phyloP scores from a whole-genome alignment of 306 rosid genomes.

The Hylodesmum podocarpum region DNA sequence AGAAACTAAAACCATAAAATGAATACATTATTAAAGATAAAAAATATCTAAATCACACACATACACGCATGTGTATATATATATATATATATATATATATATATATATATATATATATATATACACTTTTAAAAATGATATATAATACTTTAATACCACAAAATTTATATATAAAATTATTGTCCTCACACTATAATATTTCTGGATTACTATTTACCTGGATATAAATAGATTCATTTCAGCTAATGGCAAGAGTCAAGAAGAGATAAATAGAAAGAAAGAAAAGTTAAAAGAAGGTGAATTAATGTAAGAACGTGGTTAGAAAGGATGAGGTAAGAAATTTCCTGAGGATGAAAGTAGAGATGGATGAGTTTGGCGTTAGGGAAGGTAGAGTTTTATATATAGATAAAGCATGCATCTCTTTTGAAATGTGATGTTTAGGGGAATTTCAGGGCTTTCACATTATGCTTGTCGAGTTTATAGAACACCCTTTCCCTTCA shows the following conservation, averaged over 20 bases:
- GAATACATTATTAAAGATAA: too few relatives aligned
- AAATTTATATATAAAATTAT: too few relatives aligned
- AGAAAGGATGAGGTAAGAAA: background rate
- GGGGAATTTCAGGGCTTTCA: slow-evolving; percentile 28
- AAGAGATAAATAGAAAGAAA: background rate
- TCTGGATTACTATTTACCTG: too few relatives aligned
- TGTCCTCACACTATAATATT: too few relatives aligned
- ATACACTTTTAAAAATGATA: too few relatives aligned
- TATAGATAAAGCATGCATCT: slow-evolving; percentile 17
- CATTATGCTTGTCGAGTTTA: slow-evolving; percentile 27
- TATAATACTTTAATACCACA: too few relatives aligned
- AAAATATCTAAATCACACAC: too few relatives aligned
- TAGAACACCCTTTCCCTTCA: background rate
- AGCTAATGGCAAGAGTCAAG: background rate
- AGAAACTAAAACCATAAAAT: too few relatives aligned
- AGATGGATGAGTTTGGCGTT: background rate
- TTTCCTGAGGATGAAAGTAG: background rate
- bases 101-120: too few relatives aligned
- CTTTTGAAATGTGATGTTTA: slow-evolving; percentile 31
- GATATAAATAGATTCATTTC: too few relatives aligned
- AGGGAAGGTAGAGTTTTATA: slow-evolving; percentile 1
- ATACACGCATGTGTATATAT: too few relatives aligned
- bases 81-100: too few relatives aligned
- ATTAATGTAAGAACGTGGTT: background rate
- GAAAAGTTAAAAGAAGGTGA: background rate